Base-by-base conservation (phyloP, 495 filamentous ascomycete species). In the Lichenothelia convexa region DNA sequence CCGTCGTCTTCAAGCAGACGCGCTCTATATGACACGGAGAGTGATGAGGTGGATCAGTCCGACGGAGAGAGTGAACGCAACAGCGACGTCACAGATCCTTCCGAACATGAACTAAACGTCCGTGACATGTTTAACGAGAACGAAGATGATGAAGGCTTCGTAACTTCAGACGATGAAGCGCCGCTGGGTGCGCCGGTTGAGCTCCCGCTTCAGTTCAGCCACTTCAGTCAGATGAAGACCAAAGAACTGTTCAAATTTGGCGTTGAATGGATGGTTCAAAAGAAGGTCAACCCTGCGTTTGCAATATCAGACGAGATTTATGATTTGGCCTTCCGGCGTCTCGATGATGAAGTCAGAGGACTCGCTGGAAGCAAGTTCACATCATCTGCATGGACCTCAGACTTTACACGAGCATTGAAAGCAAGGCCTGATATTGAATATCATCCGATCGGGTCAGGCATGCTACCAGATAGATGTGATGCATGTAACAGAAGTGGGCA, bases 261-360 rank as follows among this genome's bases (percentile, higher is more conserved):
- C 0, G 61, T 93, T 0, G 78, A 82, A 52, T 92, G 81, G 81
- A 73, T 87, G 54, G 72, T 92, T 2, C 71, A 74, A 37, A 75
- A 71, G 46, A 73, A 76, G 41, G 59, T 93, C 27, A 78, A 87
- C 44, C 81, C 81, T 2, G 73, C 66, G 0, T 91, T 87, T 45
- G 57, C 66, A 3, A 63, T 71, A 15, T 57, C 67, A 1, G 71
- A 81, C 37, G 56, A 62, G 2, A 55, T 84, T 7, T 93, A 85
- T 45, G 40, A 59, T 18, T 62, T 80, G 18, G 75, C 81, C 0
- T 86, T 87, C 55, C 54, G 54, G 18, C 87, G 85, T 44, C 58
- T 93, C 0, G 67, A 82, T 39, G 70, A 79, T 41, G 78, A 83
- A 47, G 70, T 80, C 30, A 61, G 63, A 11, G 75, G 68, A 1